Conservation (phyloP, 768 basidiomycete genomes). For the Brasilioporus rufonigricans region DNA sequence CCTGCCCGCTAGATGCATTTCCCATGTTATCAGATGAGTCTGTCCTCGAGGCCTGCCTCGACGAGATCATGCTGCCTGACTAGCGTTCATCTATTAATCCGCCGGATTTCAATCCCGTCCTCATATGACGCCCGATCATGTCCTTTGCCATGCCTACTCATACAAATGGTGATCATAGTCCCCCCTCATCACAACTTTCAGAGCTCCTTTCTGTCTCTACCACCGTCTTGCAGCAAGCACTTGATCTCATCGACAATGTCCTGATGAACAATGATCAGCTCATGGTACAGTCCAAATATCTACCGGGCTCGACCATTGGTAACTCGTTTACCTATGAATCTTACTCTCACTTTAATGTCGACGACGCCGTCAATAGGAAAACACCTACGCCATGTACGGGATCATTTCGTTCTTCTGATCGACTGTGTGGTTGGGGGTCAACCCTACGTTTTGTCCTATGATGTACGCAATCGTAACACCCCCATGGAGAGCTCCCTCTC, state of each 20-base stretch:
- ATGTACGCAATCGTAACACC: conserved; percentile 71
- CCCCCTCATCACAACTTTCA: conserved; percentile 34
- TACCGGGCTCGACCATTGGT: conserved; percentile 91
- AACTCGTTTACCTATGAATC: conserved; percentile 9
- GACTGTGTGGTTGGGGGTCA: conserved; percentile 47
- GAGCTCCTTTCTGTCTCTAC: conserved; percentile 67
- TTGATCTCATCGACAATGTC: conserved; percentile 66
- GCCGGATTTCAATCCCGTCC: neutral
- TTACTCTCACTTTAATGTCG: neutral
- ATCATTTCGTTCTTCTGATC: conserved; percentile 72
- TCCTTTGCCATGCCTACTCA: conserved; percentile 25
- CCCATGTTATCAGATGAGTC: conserved; percentile 15
- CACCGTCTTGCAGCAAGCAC: conserved; percentile 67
- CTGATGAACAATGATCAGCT: conserved; percentile 71
- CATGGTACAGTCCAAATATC: conserved; percentile 60
- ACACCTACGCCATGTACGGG: conserved; percentile 81
- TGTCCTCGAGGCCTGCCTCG: conserved; percentile 26
- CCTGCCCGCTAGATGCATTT: neutral
- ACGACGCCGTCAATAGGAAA: conserved; percentile 53
- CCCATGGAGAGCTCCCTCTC: conserved; percentile 74
- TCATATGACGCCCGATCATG: neutral
- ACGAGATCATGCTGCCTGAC: conserved; percentile 14
- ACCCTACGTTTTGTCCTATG: conserved; percentile 67
- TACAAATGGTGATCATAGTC: conserved; percentile 1
- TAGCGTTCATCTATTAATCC: conserved; percentile 18